Conservation (phyloP, 202 grass and related monocot species). For the Musa balbisiana region DNA sequence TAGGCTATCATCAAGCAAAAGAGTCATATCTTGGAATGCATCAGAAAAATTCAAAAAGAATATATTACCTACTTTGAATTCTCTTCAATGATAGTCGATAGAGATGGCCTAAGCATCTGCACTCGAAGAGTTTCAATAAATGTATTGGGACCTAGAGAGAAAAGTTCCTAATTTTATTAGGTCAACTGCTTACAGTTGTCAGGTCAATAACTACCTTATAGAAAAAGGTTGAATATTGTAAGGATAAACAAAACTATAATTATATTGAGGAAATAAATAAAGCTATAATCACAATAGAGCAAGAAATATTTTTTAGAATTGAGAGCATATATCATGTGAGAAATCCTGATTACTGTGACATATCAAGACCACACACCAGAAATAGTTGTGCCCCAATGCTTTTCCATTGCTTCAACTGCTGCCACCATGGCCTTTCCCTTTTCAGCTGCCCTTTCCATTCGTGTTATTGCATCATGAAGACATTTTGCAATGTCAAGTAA, state of each 20-base stretch:
- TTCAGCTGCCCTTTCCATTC: slow-evolving; percentile 95
- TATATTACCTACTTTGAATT: slow-evolving; percentile 99
- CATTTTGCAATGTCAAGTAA: slow-evolving; percentile 95
- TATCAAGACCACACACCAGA: slow-evolving; percentile 34
- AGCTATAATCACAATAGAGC: not conserved
- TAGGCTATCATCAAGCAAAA: slow-evolving; percentile 5
- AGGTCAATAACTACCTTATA: not conserved
- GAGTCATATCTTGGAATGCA: not conserved
- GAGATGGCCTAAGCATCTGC: slow-evolving; percentile 74
- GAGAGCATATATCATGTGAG: not conserved
- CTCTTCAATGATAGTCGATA: slow-evolving; percentile 84
- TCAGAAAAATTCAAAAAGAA: slow-evolving; percentile 12
- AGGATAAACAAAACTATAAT: not conserved
- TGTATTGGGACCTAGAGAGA: slow-evolving; percentile 73
- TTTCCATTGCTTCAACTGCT: slow-evolving; percentile 94
- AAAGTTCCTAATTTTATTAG: slow-evolving; percentile 12
- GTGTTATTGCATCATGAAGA: slow-evolving; percentile 91
- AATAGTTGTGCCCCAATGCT: slow-evolving; percentile 70
- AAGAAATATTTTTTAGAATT: not conserved
- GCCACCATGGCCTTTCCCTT: slow-evolving; percentile 94
- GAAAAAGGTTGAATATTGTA: not conserved
- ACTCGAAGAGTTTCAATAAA: slow-evolving; percentile 96
- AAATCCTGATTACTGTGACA: not conserved
- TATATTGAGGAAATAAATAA: not conserved
- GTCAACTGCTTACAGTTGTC: not conserved